Percentiles rank a stretch among this genome's conserved stretches.
These are phyloP conservation scores for Adansonia madagascariensis DNA, from an alignment of 441 rosid genomes.

Conservation along the genomic window DNA sequence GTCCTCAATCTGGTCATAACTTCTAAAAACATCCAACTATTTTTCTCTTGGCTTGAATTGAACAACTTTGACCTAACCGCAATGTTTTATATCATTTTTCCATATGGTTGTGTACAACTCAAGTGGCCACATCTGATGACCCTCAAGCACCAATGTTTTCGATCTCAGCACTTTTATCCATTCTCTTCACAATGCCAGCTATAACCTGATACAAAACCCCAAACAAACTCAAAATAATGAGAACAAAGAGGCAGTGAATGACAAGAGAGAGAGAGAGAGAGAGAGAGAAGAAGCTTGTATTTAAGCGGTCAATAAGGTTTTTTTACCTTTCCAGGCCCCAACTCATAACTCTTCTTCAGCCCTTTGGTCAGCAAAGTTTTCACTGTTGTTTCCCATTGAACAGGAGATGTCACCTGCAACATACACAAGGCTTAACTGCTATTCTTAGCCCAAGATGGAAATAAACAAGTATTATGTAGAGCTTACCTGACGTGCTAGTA, in stretches of 20 bases:
- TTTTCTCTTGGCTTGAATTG: background rate
- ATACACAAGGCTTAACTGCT: background rate
- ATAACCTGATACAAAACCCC: conserved; percentile 62
- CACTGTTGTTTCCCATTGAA: conserved; percentile 96
- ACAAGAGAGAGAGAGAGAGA: background rate
- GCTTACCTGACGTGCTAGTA: conserved; percentile 78
- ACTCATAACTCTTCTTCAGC: conserved; percentile 80
- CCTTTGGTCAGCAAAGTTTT: conserved; percentile 78
- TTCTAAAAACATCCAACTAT: background rate
- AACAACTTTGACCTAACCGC: background rate
- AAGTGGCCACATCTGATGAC: background rate
- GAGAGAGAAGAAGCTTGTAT: background rate
- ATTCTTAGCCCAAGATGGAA: background rate
- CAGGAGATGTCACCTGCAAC: conserved; percentile 66
- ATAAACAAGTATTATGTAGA: background rate
- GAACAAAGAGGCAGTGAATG: conserved; percentile 6
- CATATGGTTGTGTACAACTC: background rate
- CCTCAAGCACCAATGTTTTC: conserved; percentile 76
- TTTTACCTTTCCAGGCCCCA: conserved; percentile 96
- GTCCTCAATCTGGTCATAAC: background rate
- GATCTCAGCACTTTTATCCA: conserved; percentile 69
- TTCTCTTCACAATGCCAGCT: conserved; percentile 94
- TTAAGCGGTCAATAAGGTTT: background rate
- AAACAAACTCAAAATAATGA: conserved; percentile 23
- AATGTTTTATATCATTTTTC: background rate